These are phyloP conservation scores for Colletotrichum sp. DNA, from an alignment of 2,329 filamentous ascomycete species.

Conservation along the genomic window DNA sequence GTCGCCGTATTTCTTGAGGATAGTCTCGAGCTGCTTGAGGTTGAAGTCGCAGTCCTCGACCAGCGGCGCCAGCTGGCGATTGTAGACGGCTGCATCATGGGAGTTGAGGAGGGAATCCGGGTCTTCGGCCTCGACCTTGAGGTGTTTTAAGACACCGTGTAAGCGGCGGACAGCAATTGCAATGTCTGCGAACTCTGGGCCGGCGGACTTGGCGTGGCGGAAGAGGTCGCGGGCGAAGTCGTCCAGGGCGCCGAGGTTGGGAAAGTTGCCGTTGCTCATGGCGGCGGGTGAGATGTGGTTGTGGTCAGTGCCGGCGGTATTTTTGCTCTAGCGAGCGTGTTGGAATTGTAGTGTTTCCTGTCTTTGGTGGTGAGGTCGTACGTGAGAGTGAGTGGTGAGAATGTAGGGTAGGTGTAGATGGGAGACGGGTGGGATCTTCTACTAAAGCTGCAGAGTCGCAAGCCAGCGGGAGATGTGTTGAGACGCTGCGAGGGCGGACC, in stretches of 20 bases:
- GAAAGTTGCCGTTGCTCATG: slow-evolving; percentile 37
- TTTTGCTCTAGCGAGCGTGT: not conserved
- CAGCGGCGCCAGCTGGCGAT: slow-evolving; percentile 55
- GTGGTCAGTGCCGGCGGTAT: not conserved
- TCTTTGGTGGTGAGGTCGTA: not conserved
- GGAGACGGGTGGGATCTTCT: not conserved
- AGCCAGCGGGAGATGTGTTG: not conserved
- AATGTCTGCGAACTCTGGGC: slow-evolving; percentile 54
- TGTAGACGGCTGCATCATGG: slow-evolving; percentile 45
- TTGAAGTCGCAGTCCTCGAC: slow-evolving; percentile 61
- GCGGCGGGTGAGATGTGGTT: slow-evolving; percentile 17
- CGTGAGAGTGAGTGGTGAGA: not conserved
- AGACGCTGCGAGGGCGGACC: slow-evolving; percentile 1
- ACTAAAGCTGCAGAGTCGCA: slow-evolving; percentile 13
- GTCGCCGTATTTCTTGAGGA: slow-evolving; percentile 53
- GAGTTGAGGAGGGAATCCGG: slow-evolving; percentile 59
- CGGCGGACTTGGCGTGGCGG: slow-evolving; percentile 55
- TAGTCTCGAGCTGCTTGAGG: slow-evolving; percentile 58
- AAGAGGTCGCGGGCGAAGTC: slow-evolving; percentile 61
- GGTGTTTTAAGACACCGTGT: slow-evolving; percentile 60
- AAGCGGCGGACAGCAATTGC: slow-evolving; percentile 56
- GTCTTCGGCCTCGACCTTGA: slow-evolving; percentile 63
- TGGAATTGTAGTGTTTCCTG: not conserved
- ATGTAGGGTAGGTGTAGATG: not conserved
- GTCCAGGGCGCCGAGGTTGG: slow-evolving; percentile 61